Conservation (phyloP, 805 yeast genomes). For the Ogataea allantospora region DNA sequence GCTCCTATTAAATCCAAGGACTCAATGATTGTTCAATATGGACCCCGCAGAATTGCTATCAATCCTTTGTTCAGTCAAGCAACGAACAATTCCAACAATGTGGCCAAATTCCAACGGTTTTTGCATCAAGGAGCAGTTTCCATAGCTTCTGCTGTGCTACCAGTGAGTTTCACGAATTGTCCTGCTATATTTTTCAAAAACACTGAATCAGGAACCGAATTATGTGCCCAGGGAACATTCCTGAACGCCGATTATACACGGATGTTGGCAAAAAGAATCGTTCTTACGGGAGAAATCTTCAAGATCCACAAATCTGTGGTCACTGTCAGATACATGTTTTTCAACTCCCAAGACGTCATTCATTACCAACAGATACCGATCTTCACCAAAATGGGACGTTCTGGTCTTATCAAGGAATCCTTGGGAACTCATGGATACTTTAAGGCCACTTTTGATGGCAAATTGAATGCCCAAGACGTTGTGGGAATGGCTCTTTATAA, state of each 20-base stretch:
- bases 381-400: conserved; percentile 88
- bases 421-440: conserved; percentile 98
- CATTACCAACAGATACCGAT: conserved; percentile 90
- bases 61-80: conserved; percentile 82
- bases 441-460: conserved; percentile 93
- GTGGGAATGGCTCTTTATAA: conserved; percentile 92
- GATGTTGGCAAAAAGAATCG: conserved; percentile 80
- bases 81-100: conserved; percentile 75
- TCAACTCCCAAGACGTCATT: conserved; percentile 82
- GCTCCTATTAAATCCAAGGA: conserved; percentile 85
- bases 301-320: conserved; percentile 91
- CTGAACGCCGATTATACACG: conserved; percentile 82
- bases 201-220: conserved; percentile 48
- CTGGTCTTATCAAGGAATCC: conserved; percentile 92
- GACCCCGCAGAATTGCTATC: conserved; percentile 82
- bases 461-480: conserved; percentile 85
- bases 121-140: conserved; percentile 73
- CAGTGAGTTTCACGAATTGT: conserved; percentile 76
- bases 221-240: conserved; percentile 89
- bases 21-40: conserved; percentile 81
- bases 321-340: conserved; percentile 96
- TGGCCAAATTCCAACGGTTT: conserved; percentile 81
- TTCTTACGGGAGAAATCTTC: conserved; percentile 91
- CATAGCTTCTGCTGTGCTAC: conserved; percentile 85
- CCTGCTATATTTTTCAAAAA: conserved; percentile 83